Percentiles rank a stretch among this genome's conserved stretches.
Evolutionary conservation across 108 stramenopile genomes (phyloP).

Genomic region (Epipyxis sp.): DNA sequence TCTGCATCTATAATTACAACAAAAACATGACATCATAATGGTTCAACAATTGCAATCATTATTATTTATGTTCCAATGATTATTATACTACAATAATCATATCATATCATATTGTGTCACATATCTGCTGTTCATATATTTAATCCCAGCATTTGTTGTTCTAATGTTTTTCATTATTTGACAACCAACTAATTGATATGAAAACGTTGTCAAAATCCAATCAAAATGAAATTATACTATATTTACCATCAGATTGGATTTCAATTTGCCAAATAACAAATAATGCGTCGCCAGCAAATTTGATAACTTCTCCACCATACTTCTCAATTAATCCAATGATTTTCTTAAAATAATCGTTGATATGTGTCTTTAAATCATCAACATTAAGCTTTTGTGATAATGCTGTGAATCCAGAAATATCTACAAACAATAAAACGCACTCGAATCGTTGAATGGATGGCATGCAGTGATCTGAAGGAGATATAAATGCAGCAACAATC

Average conservation of each 20-base stretch:
- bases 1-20: no score
- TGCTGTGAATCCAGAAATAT: constrained; percentile 80
- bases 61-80: no score
- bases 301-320: constrained; percentile 54
- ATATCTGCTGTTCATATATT: not conserved
- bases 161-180: not conserved
- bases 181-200: not conserved
- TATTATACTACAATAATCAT: no score
- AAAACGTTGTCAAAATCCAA: not conserved
- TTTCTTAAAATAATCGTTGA: constrained; percentile 52
- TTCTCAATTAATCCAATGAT: constrained; percentile 41
- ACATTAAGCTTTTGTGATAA: constrained; percentile 64
- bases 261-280: constrained; percentile 43
- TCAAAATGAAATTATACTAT: not conserved
- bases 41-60: no score
- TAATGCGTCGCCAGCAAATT: constrained; percentile 60
- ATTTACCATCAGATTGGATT: not conserved
- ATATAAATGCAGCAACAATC: no score
- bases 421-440: constrained; percentile 73
- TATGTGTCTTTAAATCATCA: constrained; percentile 55
- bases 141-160: no score
- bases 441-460: not conserved
- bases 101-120: no score
- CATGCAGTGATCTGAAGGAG: no score
- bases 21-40: no score